Evolutionary conservation across 805 yeast species (phyloP), one percentile per base, ranked within the genome.

Genomic region (Vanderwaltozyma verrucispora): DNA sequence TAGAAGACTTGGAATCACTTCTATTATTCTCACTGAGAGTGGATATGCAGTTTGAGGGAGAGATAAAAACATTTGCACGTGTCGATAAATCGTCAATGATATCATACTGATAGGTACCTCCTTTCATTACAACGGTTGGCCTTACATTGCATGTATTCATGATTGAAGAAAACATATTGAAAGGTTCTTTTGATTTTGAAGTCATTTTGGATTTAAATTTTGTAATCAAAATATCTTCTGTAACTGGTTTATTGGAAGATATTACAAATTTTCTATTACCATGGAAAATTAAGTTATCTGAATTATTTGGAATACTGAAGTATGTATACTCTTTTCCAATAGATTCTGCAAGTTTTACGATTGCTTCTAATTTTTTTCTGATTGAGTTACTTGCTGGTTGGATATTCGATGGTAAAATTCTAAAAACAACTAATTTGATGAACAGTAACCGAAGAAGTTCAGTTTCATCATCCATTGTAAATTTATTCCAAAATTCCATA

Each of bases 21-120:
- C n/a, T n/a, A n/a, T n/a, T n/a, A n/a, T n/a, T n/a, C n/a, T n/a
- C n/a, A n/a, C n/a, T n/a, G n/a, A n/a, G n/a, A n/a, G n/a, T n/a
- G n/a, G n/a, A n/a, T n/a, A n/a, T n/a, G n/a, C n/a, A n/a, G n/a
- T n/a, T n/a, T n/a, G n/a, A n/a, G n/a, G n/a, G 11, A 12, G n/a
- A 24, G n/a, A 10, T 8, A 11, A 24, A 10, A 4, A 28, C 14
- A 5, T 24, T 30, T 12, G 30, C 24, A 25, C 30, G 7, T 6
- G 27, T 19, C 2, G 35, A 14, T 17, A 36, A 23, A 14, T 47
- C 54, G 37, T 54, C 59, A 20, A 48, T 39, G 3, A 51, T 43
- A 34, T 54, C 59, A 36, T 49, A 52, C 3, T 54, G 57, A 32
- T 48, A 50, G 29, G 43, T 44, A 3, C 56, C 56, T 17, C 42